Evolutionary conservation across 345 rosid species (phyloP).

Genomic region (Brassica rapa): DNA sequence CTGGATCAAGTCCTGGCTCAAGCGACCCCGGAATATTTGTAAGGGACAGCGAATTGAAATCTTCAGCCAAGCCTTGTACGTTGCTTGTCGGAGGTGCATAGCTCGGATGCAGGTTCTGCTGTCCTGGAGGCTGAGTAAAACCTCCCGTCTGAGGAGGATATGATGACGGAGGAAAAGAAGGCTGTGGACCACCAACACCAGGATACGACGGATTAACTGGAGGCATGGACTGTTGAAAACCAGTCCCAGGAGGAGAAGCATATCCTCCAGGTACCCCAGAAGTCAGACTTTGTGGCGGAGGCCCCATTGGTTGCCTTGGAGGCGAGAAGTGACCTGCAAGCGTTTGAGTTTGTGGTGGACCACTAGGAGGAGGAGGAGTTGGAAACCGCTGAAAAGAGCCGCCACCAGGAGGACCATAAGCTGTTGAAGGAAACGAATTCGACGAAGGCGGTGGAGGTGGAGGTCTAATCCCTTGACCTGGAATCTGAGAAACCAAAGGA

Average conservation of each 20-base stretch:
- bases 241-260: constrained; percentile 47
- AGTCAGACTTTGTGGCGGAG: constrained; percentile 49
- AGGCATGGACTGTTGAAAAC: constrained; percentile 56
- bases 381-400: constrained; percentile 56
- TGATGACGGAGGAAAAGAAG: constrained; percentile 49
- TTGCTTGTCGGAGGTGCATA: constrained; percentile 66
- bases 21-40: constrained; percentile 78
- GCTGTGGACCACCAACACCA: constrained; percentile 44
- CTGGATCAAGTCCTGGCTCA: constrained; percentile 76
- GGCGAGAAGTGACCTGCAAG: constrained; percentile 54
- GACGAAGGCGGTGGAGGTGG: constrained; percentile 43
- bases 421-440: constrained; percentile 46
- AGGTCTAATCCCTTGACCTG: constrained; percentile 29
- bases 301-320: constrained; percentile 60
- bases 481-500: constrained; percentile 32
- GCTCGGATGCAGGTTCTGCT: constrained; percentile 60
- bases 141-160: constrained; percentile 60
- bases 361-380: constrained; percentile 50
- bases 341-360: constrained; percentile 57
- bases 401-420: constrained; percentile 51
- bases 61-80: constrained; percentile 76
- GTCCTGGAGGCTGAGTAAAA: constrained; percentile 54
- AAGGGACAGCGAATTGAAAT: constrained; percentile 77
- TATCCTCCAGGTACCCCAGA: constrained; percentile 45
- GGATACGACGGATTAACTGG: constrained; percentile 46